These are phyloP conservation scores for Camellia japonica DNA, from an alignment of 148 eudicot species.

Conservation along the genomic window DNA sequence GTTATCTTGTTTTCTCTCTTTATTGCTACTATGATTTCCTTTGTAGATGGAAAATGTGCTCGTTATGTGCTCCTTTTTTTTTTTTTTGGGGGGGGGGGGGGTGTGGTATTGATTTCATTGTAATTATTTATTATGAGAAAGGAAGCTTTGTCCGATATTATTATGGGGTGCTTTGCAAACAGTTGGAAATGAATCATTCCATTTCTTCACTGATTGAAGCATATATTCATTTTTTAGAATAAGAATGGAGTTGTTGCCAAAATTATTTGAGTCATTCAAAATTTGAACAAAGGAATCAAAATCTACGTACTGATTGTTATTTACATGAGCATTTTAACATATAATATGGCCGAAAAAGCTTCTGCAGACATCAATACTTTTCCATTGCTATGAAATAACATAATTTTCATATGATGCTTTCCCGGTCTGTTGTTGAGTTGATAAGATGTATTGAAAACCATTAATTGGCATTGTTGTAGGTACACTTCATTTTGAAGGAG, in stretches of 20 bases:
- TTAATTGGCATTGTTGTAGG: constrained; percentile 31
- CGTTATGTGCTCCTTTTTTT: neutral
- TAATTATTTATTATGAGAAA: neutral
- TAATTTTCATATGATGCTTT: neutral
- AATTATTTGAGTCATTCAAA: neutral
- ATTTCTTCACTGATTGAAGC: neutral
- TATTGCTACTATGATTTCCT: neutral
- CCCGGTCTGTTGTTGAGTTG: neutral
- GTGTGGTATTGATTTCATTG: neutral
- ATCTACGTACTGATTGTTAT: neutral
- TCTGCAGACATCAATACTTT: neutral
- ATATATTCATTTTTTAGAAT: neutral
- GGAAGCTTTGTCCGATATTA: neutral
- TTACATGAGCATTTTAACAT: neutral
- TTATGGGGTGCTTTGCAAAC: neutral
- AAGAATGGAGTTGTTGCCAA: neutral
- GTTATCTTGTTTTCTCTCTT: constrained; percentile 14
- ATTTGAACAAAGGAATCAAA: neutral
- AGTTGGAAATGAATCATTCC: neutral
- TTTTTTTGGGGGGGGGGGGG: neutral
- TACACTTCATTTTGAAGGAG: constrained; percentile 66
- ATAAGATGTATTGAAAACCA: neutral
- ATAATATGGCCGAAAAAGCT: neutral
- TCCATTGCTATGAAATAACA: neutral
- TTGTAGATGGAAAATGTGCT: neutral